Base-by-base conservation (phyloP, 1,139 yeast genomes). In the Yamadazyma diospyri region DNA sequence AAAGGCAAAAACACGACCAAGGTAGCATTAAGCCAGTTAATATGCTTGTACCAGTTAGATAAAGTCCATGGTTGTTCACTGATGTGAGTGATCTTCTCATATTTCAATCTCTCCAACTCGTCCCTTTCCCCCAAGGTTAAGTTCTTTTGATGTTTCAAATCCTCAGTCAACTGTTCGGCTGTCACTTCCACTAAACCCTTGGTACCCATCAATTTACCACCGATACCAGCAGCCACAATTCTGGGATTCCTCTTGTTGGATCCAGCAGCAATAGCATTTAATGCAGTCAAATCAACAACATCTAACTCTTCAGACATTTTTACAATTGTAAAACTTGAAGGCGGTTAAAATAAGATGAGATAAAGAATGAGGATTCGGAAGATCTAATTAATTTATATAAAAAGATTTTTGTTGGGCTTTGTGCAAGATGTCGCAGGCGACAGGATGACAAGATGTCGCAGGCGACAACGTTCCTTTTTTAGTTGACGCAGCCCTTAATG, bases 11-110 rank as follows among this genome's bases (percentile, higher is more conserved):
- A 62, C 28, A 80, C 69, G 33, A 89, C 94, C 45, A 92, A 69
- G n/a, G 78, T 66, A 44, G 87, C 66, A 61, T 92, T 92, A 50
- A 94, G 69, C 98, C 98, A 92, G 66, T 92, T 92, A 56, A 92
- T 67, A 62, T 92, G 96, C 53, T 79, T 63, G 55, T 81, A 67
- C 94, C 96, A 89, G 68, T 92, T 92, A 40, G 67, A 43, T 43
- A 69, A 42, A 11, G 97, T 89, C 86, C 94, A 84, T 8, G 96
- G 95, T 66, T 83, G 81, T 59, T 94, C 98, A 30, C 92, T 79
- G 43, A 92, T 89, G 60, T 92, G 97, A 40, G 68, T 69, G 42
- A 60, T 63, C 17, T 33, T 63, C 34, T 64, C 57, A 47, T 62
- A 69, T 45, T 67, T 71, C 25, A 61, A 69, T 45, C 66, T 66